Percentiles rank a stretch among this genome's conserved stretches.
Conservation (phyloP, 805 yeast genomes). For the Spathaspora boniae region DNA sequence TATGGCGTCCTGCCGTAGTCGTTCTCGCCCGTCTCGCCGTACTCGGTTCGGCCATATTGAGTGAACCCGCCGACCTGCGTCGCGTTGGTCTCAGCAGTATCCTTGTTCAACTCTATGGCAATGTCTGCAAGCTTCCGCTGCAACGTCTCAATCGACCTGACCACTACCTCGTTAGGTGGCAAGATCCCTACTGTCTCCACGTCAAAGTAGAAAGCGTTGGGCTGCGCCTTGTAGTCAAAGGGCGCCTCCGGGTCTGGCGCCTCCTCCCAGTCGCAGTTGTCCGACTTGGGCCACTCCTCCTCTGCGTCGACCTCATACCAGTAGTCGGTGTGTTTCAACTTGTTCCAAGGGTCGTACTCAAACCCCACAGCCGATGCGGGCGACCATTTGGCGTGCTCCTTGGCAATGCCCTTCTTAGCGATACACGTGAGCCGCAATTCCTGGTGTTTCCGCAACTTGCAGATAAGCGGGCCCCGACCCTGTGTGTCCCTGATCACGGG, state of each 20-base stretch:
- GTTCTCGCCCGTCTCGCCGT: conserved; percentile 20
- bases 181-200: conserved; percentile 91
- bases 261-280: conserved; percentile 94
- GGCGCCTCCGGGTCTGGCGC: conserved; percentile 84
- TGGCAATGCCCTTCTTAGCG: conserved; percentile 95
- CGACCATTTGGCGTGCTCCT: conserved; percentile 98
- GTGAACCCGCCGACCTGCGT: conserved; percentile 48
- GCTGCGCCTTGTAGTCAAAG: conserved; percentile 81
- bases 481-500: conserved; percentile 82
- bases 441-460: conserved; percentile 89
- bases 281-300: conserved; percentile 89
- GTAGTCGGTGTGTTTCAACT: conserved; percentile 88
- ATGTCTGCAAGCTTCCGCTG: conserved; percentile 90
- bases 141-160: conserved; percentile 77
- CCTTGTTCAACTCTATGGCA: conserved; percentile 59
- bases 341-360: conserved; percentile 99
- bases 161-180: conserved; percentile 84
- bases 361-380: conserved; percentile 95
- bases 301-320: conserved; percentile 93
- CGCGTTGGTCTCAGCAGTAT: conserved; percentile 36
- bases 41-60: conserved; percentile 39
- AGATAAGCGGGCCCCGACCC: conserved; percentile 81
- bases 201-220: conserved; percentile 78
- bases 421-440: conserved; percentile 85
- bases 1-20: conserved; percentile 25